Conservation (phyloP, 305 asterid species). For the Plantago lanceolata region DNA sequence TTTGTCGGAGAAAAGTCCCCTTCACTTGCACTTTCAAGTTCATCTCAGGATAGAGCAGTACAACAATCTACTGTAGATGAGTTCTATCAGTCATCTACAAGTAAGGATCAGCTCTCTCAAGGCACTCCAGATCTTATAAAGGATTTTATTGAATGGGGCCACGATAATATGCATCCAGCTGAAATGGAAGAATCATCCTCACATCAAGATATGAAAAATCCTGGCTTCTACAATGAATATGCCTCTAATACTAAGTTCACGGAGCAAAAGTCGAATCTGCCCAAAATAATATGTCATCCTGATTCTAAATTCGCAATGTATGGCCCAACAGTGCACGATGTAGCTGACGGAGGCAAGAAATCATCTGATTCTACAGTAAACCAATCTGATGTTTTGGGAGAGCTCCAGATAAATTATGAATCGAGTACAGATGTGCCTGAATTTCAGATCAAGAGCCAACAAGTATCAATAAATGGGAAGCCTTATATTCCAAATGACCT, state of each 20-base stretch:
- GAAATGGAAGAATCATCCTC: constrained; percentile 27
- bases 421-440: constrained; percentile 30
- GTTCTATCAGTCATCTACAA: constrained; percentile 22
- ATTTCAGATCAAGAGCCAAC: constrained; percentile 37
- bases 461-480: constrained; percentile 24
- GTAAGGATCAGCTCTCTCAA: constrained; percentile 27
- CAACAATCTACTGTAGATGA: constrained; percentile 24
- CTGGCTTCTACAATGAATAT: constrained; percentile 21
- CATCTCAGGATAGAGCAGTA: constrained; percentile 28
- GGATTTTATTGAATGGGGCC: constrained; percentile 30
- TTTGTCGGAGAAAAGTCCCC: constrained; percentile 34
- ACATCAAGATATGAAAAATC: constrained; percentile 25
- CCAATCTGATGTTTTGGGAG: constrained; percentile 27
- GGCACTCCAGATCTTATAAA: constrained; percentile 25
- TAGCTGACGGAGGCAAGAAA: constrained; percentile 24
- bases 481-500: constrained; percentile 19
- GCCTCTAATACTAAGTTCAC: constrained; percentile 19
- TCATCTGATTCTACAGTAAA: constrained; percentile 28
- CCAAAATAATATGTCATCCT: constrained; percentile 33
- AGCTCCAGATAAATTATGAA: constrained; percentile 26
- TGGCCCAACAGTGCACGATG: constrained; percentile 27
- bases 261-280: constrained; percentile 35
- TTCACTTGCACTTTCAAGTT: constrained; percentile 33
- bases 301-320: constrained; percentile 27
- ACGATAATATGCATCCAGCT: constrained; percentile 21